These are phyloP conservation scores for Microdochium bolleyi DNA, from an alignment of 2,329 filamentous ascomycete genomes.

Conservation along the genomic window DNA sequence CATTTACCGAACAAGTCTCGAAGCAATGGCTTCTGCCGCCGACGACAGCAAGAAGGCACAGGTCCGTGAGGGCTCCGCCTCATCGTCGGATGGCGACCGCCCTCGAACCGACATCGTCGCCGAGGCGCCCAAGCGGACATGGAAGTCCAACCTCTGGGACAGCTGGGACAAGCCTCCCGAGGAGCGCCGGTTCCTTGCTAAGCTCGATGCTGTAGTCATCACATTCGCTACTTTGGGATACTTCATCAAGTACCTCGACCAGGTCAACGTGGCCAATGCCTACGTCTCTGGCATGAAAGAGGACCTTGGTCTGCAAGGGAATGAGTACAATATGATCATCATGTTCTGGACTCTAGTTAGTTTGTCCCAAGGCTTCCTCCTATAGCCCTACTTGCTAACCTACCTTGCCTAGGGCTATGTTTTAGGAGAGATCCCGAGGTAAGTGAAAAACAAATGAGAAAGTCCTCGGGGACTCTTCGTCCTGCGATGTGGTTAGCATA, in stretches of 20 bases:
- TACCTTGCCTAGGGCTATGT: conserved; percentile 21
- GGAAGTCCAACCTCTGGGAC: conserved; percentile 41
- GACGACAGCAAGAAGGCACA: not conserved
- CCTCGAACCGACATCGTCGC: conserved; percentile 4
- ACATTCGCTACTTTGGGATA: conserved; percentile 31
- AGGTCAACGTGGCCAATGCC: conserved; percentile 31
- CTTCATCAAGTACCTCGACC: conserved; percentile 35
- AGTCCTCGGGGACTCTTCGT: not conserved
- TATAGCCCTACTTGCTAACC: conserved; percentile 3
- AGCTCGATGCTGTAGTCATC: conserved; percentile 30
- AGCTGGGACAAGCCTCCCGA: conserved; percentile 33
- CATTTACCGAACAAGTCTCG: not conserved
- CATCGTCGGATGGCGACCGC: not conserved
- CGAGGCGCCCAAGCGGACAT: conserved; percentile 26
- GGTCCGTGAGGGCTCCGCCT: not conserved
- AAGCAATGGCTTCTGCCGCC: not conserved
- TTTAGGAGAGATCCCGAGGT: conserved; percentile 21
- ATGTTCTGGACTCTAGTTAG: not conserved
- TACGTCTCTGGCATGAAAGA: conserved; percentile 39
- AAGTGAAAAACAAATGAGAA: not conserved
- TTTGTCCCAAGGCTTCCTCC: not conserved
- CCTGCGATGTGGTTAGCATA: too few relatives aligned
- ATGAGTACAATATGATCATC: conserved; percentile 25
- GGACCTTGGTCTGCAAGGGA: conserved; percentile 28
- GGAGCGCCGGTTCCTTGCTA: conserved; percentile 31